Conservation (phyloP, 768 basidiomycete species). For the Russula sp. region DNA sequence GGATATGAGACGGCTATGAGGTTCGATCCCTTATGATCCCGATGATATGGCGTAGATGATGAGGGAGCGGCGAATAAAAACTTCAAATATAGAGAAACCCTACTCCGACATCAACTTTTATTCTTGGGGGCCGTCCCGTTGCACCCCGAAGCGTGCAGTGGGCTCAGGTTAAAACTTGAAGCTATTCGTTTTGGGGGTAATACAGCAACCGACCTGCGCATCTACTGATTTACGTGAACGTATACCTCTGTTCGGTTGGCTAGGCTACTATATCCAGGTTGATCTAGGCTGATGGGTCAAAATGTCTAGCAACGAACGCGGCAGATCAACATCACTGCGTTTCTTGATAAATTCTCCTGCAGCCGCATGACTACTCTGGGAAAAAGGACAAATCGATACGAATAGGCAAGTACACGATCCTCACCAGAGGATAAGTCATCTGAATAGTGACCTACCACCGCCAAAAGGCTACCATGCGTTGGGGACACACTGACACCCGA, state of each 20-base stretch:
- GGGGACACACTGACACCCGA: not conserved
- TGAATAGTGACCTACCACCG: no score
- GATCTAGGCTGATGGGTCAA: not conserved
- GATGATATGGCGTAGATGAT: not conserved
- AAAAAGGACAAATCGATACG: no score
- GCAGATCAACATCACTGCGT: not conserved
- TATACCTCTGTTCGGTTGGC: not conserved
- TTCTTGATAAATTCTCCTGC: not conserved
- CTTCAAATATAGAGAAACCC: not conserved
- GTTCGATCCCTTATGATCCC: not conserved
- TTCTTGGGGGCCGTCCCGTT: not conserved
- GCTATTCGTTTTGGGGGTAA: not conserved
- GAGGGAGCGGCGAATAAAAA: not conserved
- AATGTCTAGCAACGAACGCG: not conserved
- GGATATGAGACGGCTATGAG: not conserved
- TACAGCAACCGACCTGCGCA: not conserved
- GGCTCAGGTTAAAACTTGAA: not conserved
- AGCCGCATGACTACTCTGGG: not conserved
- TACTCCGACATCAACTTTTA: constrained; percentile 1
- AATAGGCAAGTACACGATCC: not conserved
- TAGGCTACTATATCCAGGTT: not conserved
- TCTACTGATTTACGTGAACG: not conserved
- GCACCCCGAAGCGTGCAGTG: not conserved
- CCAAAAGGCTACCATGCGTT: not conserved
- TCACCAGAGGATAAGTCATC: not conserved